Percentiles rank a stretch among this genome's conserved stretches.
phyloP scores from a whole-genome alignment of 257 asterid genomes.

The Buddleja alternifolia region DNA sequence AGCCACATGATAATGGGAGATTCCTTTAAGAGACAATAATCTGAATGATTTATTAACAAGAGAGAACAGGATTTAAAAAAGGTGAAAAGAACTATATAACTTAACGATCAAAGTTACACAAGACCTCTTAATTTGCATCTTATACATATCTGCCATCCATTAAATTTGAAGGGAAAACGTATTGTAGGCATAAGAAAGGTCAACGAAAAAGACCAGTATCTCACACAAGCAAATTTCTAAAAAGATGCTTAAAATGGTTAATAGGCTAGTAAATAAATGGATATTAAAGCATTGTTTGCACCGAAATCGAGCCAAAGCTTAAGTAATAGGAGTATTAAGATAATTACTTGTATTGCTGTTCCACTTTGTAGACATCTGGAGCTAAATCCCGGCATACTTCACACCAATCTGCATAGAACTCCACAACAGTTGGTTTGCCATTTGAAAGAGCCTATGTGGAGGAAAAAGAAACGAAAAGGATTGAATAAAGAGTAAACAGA shows the following conservation, averaged over 20 bases:
- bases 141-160: background rate
- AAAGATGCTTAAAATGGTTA: background rate
- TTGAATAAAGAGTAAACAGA: background rate
- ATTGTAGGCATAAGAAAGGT: background rate
- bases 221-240: background rate
- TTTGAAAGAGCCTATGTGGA: slow-evolving; percentile 73
- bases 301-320: slow-evolving; percentile 4
- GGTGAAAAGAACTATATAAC: background rate
- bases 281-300: background rate
- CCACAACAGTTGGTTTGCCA: slow-evolving; percentile 97
- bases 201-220: slow-evolving; percentile 16
- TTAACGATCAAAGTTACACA: background rate
- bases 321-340: background rate
- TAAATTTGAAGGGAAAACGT: background rate
- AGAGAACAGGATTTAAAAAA: background rate
- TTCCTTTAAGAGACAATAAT: background rate
- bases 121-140: background rate
- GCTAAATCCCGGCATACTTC: slow-evolving; percentile 94
- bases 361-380: slow-evolving; percentile 86
- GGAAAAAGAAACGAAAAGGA: background rate
- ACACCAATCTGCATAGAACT: slow-evolving; percentile 99
- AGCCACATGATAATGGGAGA: slow-evolving; percentile 1
- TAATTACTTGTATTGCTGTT: slow-evolving; percentile 78
- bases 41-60: slow-evolving; percentile 8
- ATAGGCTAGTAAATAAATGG: background rate